Evolutionary conservation across 2,329 filamentous ascomycete species (phyloP).

Genomic region (Aspergillus novofumigatus): DNA sequence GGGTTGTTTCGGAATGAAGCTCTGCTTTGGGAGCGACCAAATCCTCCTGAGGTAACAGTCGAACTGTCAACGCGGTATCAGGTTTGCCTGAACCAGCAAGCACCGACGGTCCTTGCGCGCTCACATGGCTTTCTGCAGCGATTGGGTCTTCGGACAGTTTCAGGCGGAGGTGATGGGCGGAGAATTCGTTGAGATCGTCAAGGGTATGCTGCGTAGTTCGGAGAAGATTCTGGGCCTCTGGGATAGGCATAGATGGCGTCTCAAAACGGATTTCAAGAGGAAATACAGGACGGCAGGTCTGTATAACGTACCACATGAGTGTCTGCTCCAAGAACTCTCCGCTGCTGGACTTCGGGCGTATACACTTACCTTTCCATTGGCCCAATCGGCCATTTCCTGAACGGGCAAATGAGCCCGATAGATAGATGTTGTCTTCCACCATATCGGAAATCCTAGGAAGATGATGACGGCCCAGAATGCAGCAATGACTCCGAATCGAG

Average conservation of each 20-base stretch:
- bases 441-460: conserved; percentile 81
- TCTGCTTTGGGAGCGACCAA: conserved; percentile 53
- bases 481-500: conserved; percentile 69
- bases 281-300: conserved; percentile 86
- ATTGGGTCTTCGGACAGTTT: conserved; percentile 49
- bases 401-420: conserved; percentile 81
- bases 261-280: conserved; percentile 78
- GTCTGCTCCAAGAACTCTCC: not conserved
- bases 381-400: conserved; percentile 84
- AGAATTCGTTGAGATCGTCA: conserved; percentile 82
- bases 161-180: conserved; percentile 74
- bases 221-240: conserved; percentile 69
- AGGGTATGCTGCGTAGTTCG: conserved; percentile 80
- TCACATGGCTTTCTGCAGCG: conserved; percentile 5
- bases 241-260: conserved; percentile 59
- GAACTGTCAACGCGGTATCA: conserved; percentile 63
- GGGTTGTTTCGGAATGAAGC: conserved; percentile 64
- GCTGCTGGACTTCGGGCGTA: not conserved
- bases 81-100: conserved; percentile 19
- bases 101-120: conserved; percentile 2
- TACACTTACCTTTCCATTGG: conserved; percentile 71
- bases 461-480: conserved; percentile 90
- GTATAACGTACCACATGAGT: conserved; percentile 8
- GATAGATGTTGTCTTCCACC: conserved; percentile 93
- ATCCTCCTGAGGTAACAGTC: conserved; percentile 55